Conservation (phyloP, 129 eudicot genomes). For the Mikania micrantha region DNA sequence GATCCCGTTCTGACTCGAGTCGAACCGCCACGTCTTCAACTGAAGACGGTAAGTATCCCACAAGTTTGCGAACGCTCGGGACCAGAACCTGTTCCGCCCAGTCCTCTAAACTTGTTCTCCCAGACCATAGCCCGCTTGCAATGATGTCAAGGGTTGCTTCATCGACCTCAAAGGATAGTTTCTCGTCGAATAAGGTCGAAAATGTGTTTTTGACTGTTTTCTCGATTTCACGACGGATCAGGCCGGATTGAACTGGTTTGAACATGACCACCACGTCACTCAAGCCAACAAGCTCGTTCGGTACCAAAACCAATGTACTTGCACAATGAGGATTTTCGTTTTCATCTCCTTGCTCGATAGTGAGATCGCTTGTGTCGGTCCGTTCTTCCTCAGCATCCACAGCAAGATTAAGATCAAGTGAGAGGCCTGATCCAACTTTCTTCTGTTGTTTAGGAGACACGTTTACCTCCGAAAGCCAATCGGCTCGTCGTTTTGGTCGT, state of each 20-base stretch:
- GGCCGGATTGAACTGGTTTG: slow-evolving; percentile 53
- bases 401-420: slow-evolving; percentile 68
- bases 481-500: slow-evolving; percentile 43
- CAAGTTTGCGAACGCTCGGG: slow-evolving; percentile 40
- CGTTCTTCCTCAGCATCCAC: slow-evolving; percentile 58
- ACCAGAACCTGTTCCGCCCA: slow-evolving; percentile 48
- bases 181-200: slow-evolving; percentile 29
- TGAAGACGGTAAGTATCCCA: slow-evolving; percentile 5
- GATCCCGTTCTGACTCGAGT: slow-evolving; percentile 42
- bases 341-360: slow-evolving; percentile 67
- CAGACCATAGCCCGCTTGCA: slow-evolving; percentile 61
- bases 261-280: slow-evolving; percentile 58
- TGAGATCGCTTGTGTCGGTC: slow-evolving; percentile 72
- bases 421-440: slow-evolving; percentile 40
- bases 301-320: slow-evolving; percentile 37
- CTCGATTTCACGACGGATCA: slow-evolving; percentile 50
- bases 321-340: slow-evolving; percentile 40
- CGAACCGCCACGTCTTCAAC: slow-evolving; percentile 33
- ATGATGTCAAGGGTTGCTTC: slow-evolving; percentile 56
- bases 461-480: slow-evolving; percentile 44
- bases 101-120: slow-evolving; percentile 39
- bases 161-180: slow-evolving; percentile 44
- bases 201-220: slow-evolving; percentile 46
- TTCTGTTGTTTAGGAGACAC: slow-evolving; percentile 30
- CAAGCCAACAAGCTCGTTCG: slow-evolving; percentile 47